These are phyloP conservation scores for Dothideomycetes sp. DNA, from an alignment of 2,329 filamentous ascomycete species.

Conservation along the genomic window DNA sequence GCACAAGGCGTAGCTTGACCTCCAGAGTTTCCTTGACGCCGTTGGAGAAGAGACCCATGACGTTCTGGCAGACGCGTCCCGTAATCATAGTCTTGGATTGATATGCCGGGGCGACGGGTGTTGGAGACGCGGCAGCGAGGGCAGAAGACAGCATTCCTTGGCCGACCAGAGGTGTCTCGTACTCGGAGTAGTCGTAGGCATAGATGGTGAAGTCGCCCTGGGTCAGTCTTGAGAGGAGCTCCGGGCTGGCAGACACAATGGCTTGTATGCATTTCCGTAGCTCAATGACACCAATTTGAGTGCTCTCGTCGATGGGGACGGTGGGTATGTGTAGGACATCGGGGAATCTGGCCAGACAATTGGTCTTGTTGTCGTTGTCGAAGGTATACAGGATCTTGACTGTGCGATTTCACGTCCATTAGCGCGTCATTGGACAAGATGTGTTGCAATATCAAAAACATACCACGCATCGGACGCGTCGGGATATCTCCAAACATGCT, in stretches of 20 bases:
- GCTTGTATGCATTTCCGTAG: constrained; percentile 78
- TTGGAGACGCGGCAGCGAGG: constrained; percentile 50
- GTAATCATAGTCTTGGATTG: constrained; percentile 67
- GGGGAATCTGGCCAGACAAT: constrained; percentile 78
- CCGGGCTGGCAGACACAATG: constrained; percentile 68
- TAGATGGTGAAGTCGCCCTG: constrained; percentile 85
- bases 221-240: constrained; percentile 63
- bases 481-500: constrained; percentile 22
- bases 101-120: constrained; percentile 42
- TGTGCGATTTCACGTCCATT: constrained; percentile 24
- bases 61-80: constrained; percentile 78
- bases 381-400: constrained; percentile 98
- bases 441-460: neutral
- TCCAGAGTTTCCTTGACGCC: constrained; percentile 82
- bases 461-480: constrained; percentile 36
- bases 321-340: constrained; percentile 71
- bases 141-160: constrained; percentile 90
- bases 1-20: constrained; percentile 78
- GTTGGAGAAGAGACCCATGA: constrained; percentile 72
- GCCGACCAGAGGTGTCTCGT: constrained; percentile 82
- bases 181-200: constrained; percentile 91
- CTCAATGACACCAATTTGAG: constrained; percentile 77
- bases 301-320: constrained; percentile 66
- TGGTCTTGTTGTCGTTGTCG: constrained; percentile 76
- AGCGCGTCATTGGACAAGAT: constrained; percentile 2